Percentiles rank a stretch among this genome's conserved stretches.
phyloP scores from a whole-genome alignment of 371 early-diverging fungal genomes.

The Mortierella sp. region DNA sequence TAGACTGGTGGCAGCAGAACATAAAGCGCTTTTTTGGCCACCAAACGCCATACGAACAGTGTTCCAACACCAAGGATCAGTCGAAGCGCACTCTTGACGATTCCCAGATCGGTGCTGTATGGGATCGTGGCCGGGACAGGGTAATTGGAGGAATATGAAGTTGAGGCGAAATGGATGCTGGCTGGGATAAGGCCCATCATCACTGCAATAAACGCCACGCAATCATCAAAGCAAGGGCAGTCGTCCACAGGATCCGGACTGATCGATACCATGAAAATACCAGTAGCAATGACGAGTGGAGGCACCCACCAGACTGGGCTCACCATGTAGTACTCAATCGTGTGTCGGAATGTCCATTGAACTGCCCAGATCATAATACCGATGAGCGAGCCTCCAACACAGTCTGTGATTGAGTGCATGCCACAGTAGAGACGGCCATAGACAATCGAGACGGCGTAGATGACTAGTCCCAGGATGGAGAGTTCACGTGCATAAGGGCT shows the following conservation, averaged over 20 bases:
- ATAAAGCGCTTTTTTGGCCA: slow-evolving; percentile 68
- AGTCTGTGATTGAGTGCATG: slow-evolving; percentile 81
- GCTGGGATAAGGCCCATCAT: slow-evolving; percentile 75
- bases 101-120: slow-evolving; percentile 52
- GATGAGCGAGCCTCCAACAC: slow-evolving; percentile 72
- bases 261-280: slow-evolving; percentile 60
- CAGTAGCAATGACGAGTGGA: slow-evolving; percentile 22
- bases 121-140: slow-evolving; percentile 55
- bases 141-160: slow-evolving; percentile 55
- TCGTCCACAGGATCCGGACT: slow-evolving; percentile 81
- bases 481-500: slow-evolving; percentile 54
- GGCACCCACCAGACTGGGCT: slow-evolving; percentile 63
- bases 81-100: slow-evolving; percentile 57
- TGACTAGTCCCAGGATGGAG: slow-evolving; percentile 55
- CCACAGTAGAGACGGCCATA: slow-evolving; percentile 79
- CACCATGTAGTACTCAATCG: slow-evolving; percentile 63
- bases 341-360: slow-evolving; percentile 66
- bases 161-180: slow-evolving; percentile 54
- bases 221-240: slow-evolving; percentile 86
- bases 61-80: slow-evolving; percentile 63
- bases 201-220: slow-evolving; percentile 79
- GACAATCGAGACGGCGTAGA: slow-evolving; percentile 75
- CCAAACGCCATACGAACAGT: slow-evolving; percentile 73
- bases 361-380: slow-evolving; percentile 66
- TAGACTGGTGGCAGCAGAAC: slow-evolving; percentile 70